Conservation (phyloP, 2,329 filamentous ascomycete genomes). For the Aspergillus vadensis region DNA sequence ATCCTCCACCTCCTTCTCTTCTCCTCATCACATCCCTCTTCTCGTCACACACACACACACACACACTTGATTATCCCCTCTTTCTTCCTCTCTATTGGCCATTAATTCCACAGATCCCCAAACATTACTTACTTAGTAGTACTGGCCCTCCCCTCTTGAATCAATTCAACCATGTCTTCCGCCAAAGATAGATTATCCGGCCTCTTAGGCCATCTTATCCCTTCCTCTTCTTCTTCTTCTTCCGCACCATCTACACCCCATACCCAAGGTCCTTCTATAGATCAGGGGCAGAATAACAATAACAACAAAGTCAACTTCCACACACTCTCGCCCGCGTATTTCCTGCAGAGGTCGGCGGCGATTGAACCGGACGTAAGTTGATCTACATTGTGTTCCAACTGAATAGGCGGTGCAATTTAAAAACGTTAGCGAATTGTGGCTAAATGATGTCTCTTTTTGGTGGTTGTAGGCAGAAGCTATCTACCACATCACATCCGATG, state of each 20-base stretch:
- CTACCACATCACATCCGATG: slow-evolving; percentile 80
- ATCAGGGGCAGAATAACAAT: slow-evolving; percentile 19
- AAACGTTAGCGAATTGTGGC: neutral
- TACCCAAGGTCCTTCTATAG: slow-evolving; percentile 12
- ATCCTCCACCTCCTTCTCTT: too few species aligned
- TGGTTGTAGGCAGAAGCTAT: slow-evolving; percentile 71
- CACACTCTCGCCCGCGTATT: slow-evolving; percentile 82
- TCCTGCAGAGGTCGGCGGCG: slow-evolving; percentile 78
- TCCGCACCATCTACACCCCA: too few species aligned
- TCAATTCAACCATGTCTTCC: slow-evolving; percentile 26
- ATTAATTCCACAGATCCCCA: too few species aligned
- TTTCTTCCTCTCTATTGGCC: too few species aligned
- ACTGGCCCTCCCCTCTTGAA: neutral
- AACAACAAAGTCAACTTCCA: slow-evolving; percentile 40
- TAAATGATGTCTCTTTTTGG: neutral
- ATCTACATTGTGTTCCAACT: neutral
- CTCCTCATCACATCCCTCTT: neutral
- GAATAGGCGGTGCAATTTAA: too few species aligned
- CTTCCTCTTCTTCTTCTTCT: slow-evolving; percentile 7
- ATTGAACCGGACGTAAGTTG: slow-evolving; percentile 74
- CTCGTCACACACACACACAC: neutral
- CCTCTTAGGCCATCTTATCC: slow-evolving; percentile 33
- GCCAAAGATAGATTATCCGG: slow-evolving; percentile 32
- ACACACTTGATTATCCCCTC: too few species aligned
- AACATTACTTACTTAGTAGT: too few species aligned